Conservation (phyloP, 2,329 filamentous ascomycete species). For the Trichoderma oligosporum region DNA sequence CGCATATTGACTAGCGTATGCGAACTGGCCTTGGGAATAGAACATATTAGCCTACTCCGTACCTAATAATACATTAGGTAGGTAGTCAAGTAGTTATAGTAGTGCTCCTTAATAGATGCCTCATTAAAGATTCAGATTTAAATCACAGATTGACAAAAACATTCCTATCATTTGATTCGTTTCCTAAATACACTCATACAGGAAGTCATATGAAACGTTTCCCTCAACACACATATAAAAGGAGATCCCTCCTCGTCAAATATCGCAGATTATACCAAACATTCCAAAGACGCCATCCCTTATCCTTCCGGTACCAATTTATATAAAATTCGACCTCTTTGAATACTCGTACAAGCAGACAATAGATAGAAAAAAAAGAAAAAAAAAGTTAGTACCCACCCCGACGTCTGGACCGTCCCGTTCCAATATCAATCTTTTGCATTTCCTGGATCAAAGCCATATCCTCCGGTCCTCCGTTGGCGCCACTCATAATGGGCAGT, state of each 20-base stretch:
- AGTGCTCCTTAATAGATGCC: not conserved
- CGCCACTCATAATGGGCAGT: constrained; percentile 46
- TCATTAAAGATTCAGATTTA: too few species aligned
- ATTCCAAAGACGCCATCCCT: constrained; percentile 2
- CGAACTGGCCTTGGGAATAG: not conserved
- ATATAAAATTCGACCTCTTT: constrained; percentile 18
- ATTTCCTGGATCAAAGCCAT: constrained; percentile 68
- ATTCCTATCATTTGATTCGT: not conserved
- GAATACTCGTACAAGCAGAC: constrained; percentile 7
- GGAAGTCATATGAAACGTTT: constrained; percentile 9
- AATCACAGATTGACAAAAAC: not conserved
- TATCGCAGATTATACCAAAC: constrained; percentile 8
- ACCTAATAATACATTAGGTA: too few species aligned
- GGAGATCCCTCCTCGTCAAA: not conserved
- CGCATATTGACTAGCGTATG: not conserved
- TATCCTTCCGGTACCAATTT: not conserved
- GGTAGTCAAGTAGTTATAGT: too few species aligned
- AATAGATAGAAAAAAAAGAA: not conserved
- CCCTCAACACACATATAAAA: not conserved
- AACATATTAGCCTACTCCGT: too few species aligned
- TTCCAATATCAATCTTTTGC: constrained; percentile 63
- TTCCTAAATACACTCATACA: not conserved
- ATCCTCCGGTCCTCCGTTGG: constrained; percentile 43
- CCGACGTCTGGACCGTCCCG: constrained; percentile 53
- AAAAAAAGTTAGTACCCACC: constrained; percentile 37